Conservation (phyloP, 495 filamentous ascomycete species). For the Penicillium ucsense region DNA sequence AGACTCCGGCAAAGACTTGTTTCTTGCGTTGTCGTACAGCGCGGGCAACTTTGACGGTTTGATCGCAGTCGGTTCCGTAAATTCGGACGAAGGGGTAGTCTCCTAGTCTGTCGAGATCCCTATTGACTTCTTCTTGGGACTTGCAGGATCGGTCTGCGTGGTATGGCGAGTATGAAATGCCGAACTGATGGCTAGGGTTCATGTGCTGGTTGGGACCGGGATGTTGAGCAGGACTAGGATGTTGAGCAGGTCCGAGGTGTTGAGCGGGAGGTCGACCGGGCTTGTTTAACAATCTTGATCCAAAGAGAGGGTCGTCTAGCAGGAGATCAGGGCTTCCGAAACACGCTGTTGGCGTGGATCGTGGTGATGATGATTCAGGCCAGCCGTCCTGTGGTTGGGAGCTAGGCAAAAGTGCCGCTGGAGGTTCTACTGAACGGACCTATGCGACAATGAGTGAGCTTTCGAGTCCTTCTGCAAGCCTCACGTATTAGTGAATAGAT, state of each 20-base stretch:
- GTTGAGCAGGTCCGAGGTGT: not conserved
- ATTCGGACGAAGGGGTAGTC: conserved; percentile 56
- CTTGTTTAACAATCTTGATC: no score
- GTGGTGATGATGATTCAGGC: no score
- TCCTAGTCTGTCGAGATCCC: conserved; percentile 48
- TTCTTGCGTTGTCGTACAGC: conserved; percentile 49
- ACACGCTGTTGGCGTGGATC: no score
- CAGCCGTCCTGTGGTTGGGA: no score
- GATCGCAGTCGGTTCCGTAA: conserved; percentile 75
- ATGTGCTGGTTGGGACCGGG: conserved; percentile 1
- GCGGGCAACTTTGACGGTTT: conserved; percentile 48
- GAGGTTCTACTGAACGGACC: no score
- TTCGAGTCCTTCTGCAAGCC: no score
- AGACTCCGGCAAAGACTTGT: conserved; percentile 67
- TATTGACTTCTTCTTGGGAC: conserved; percentile 45
- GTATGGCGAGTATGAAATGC: conserved; percentile 70
- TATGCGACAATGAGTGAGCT: no score
- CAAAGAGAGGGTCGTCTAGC: no score
- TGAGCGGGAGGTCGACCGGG: conserved; percentile 3
- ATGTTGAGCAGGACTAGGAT: conserved; percentile 2
- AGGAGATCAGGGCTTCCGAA: no score
- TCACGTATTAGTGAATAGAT: no score
- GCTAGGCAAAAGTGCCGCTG: no score
- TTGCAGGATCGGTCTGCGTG: conserved; percentile 59
- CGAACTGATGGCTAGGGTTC: conserved; percentile 22